Base-by-base conservation (phyloP, 371 early-diverging fungal species). In the Actinomucor elegans region DNA sequence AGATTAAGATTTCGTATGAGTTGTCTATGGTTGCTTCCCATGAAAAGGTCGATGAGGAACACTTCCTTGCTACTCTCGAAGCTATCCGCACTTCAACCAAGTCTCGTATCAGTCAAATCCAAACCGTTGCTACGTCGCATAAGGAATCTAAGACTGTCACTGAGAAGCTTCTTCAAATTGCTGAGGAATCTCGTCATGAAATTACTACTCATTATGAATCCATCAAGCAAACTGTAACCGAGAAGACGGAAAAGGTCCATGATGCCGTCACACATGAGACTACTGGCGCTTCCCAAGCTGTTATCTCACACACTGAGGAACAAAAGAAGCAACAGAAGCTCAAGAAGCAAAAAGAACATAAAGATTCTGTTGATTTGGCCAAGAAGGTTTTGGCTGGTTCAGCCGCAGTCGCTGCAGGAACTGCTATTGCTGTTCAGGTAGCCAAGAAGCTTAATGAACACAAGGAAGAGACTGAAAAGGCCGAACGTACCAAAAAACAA, bases 341-440 rank as follows among this genome's bases (percentile, higher is more conserved):
- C 21, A 26, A 51, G 33, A 20, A 59, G 26, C 45, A 59, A 29
- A 18, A 63, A 17, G 47, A 61, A 2, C 55, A 64, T 17, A 34
- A 55, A 5, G 43, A 49, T 8, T 48, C 54, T 27, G n/a, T 47
- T 24, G 61, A 65, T 12, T 36, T 65, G 18, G 66, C 57, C 23
- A 60, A 70, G 47, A 64, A 63, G 46, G 55, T 57, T 15, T 47
- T 67, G 14, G 28, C 35, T 40, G 64, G 65, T 15, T 50, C 55
- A 42, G 61, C 64, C 29, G 53, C 65, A 18, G 61, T 61, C n/a
- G 63, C 62, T 14, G 60, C 59, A 17, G 63, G 61, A 36, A 55
- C 65, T 29, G 52, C 58, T 4, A 45, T 61, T 32, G 69, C 65
- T 27, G 59, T 58, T 20, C 52, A 61, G 9, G 45, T 57, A 5